Conservation (phyloP, 2,329 filamentous ascomycete genomes). For the Hypoxylon sp. region DNA sequence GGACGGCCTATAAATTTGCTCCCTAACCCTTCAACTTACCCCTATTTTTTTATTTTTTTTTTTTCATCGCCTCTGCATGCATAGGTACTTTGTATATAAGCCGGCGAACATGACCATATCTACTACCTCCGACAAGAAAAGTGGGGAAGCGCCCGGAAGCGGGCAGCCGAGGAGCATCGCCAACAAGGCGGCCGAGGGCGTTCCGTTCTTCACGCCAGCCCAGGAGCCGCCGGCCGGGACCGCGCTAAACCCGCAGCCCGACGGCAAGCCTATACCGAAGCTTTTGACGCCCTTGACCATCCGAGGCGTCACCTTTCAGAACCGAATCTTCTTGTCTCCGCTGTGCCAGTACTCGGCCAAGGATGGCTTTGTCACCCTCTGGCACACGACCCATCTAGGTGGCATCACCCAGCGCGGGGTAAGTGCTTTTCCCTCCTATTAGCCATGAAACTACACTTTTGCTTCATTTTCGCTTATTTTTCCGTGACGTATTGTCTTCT, state of each 20-base stretch:
- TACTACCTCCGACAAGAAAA: neutral
- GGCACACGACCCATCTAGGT: slow-evolving; percentile 80
- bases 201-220: slow-evolving; percentile 58
- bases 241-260: slow-evolving; percentile 54
- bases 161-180: slow-evolving; percentile 32
- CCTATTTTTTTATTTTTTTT: neutral
- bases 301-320: slow-evolving; percentile 58
- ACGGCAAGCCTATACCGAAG: slow-evolving; percentile 59
- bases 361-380: slow-evolving; percentile 72
- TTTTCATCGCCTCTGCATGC: no score
- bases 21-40: neutral
- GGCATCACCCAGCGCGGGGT: slow-evolving; percentile 75
- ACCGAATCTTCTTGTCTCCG: slow-evolving; percentile 60
- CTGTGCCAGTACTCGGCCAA: slow-evolving; percentile 61
- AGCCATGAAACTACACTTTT: neutral
- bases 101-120: slow-evolving; percentile 16
- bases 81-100: neutral
- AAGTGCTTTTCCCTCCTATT: slow-evolving; percentile 47
- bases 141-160: slow-evolving; percentile 1
- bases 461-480: neutral
- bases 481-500: neutral
- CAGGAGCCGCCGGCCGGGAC: slow-evolving; percentile 56
- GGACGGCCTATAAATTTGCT: neutral
- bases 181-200: slow-evolving; percentile 47
- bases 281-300: slow-evolving; percentile 62